A percentile compares a stretch with the other conserved stretches of the same genome.
Conservation (phyloP, 2,329 filamentous ascomycete species). For the Colletotrichum gigasporum region DNA sequence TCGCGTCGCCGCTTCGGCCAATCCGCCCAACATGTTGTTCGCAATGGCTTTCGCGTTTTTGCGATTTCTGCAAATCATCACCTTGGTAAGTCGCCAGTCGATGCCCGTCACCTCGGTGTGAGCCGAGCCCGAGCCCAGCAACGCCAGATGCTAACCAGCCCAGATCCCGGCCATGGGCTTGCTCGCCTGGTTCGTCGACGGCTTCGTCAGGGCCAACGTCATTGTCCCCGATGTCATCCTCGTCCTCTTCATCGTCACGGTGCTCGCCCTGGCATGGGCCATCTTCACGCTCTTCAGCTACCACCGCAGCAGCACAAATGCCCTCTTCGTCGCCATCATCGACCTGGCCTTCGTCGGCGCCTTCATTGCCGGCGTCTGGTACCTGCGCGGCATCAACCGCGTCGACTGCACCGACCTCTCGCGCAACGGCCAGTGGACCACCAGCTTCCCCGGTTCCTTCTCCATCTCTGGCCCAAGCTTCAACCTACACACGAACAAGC, state of each 20-base stretch:
- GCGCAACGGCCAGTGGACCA: constrained; percentile 58
- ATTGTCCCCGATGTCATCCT: constrained; percentile 71
- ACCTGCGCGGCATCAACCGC: constrained; percentile 65
- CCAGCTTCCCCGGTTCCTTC: constrained; percentile 70
- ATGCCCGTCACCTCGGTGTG: background rate
- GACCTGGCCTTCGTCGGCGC: constrained; percentile 71
- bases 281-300: constrained; percentile 74
- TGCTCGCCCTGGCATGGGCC: constrained; percentile 70
- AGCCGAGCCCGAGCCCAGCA: background rate
- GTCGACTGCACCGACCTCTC: constrained; percentile 74
- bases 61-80: constrained; percentile 70
- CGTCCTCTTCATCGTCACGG: constrained; percentile 73
- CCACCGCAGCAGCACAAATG: constrained; percentile 68
- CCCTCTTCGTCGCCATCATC: constrained; percentile 68
- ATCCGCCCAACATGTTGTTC: constrained; percentile 63
- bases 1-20: background rate
- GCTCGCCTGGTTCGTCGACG: constrained; percentile 72
- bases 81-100: constrained; percentile 63
- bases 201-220: constrained; percentile 64
- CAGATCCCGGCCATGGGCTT: constrained; percentile 74
- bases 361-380: constrained; percentile 70
- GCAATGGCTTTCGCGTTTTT: constrained; percentile 71
- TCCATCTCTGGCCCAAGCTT: constrained; percentile 61
- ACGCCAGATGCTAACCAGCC: background rate
- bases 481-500: constrained; percentile 71